Evolutionary conservation across 2,329 filamentous ascomycete genomes (phyloP).

Genomic region (Verticillium nonalfalfae): DNA sequence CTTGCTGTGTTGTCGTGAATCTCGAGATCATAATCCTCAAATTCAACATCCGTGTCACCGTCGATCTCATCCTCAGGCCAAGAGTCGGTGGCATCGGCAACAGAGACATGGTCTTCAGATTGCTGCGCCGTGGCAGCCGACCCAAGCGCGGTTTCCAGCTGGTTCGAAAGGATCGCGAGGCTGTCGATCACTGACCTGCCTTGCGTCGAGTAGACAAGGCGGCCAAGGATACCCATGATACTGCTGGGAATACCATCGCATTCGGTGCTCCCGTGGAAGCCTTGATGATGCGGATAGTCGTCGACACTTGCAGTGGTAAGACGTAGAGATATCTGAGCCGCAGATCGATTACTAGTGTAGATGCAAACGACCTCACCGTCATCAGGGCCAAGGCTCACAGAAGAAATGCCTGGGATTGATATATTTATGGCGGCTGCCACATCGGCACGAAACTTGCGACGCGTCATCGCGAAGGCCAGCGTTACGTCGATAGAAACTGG

Average conservation of each 20-base stretch:
- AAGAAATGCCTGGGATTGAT: conserved; percentile 41
- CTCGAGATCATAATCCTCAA: conserved; percentile 24
- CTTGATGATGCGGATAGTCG: conserved; percentile 28
- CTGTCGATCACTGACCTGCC: conserved; percentile 36
- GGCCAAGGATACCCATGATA: conserved; percentile 30
- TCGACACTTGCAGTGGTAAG: conserved; percentile 18
- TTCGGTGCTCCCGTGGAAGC: conserved; percentile 36
- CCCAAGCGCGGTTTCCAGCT: conserved; percentile 18
- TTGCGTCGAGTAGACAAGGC: conserved; percentile 34
- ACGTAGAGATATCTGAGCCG: conserved; percentile 19
- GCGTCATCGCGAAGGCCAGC: conserved; percentile 45
- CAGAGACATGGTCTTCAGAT: conserved; percentile 21
- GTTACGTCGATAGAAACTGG: not conserved
- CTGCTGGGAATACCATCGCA: conserved; percentile 22
- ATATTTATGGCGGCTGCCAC: conserved; percentile 27
- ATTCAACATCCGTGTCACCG: conserved; percentile 17
- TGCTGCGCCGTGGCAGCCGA: conserved; percentile 18
- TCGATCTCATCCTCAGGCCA: conserved; percentile 25
- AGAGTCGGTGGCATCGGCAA: conserved; percentile 22
- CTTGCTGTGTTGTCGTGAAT: conserved; percentile 23
- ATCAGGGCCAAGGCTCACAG: conserved; percentile 56
- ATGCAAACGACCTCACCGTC: conserved; percentile 67
- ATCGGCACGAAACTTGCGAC: conserved; percentile 59
- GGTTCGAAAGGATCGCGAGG: conserved; percentile 13
- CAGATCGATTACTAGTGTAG: conserved; percentile 27